Evolutionary conservation across 768 basidiomycete genomes (phyloP), one percentile per base, ranked within the genome.

Genomic region (Symmetrospora coprosmae): DNA sequence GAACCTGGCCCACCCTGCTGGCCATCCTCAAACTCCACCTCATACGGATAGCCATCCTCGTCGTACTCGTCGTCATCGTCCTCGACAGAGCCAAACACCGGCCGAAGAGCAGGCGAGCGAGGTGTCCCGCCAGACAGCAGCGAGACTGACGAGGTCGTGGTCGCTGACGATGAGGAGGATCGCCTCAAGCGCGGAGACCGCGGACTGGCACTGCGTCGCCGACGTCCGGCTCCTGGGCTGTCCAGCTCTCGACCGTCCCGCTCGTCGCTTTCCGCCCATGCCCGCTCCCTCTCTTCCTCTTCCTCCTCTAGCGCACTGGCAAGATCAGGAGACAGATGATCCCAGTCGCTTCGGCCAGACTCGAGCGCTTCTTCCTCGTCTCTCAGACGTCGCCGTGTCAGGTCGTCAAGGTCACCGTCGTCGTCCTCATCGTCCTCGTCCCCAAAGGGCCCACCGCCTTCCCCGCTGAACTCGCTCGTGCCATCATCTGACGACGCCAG

Each of bases 401-500:
- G n/a, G n/a, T n/a, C n/a, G n/a, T n/a, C n/a, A n/a, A n/a, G n/a
- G n/a, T n/a, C n/a, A n/a, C n/a, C n/a, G 4, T 63, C 61, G 21
- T 51, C 37, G 37, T 63, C 62, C 23, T 55, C 41, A 28, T 63
- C 35, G 41, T n/a, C n/a, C n/a, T n/a, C n/a, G n/a, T n/a, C n/a
- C n/a, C n/a, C n/a, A n/a, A n/a, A n/a, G n/a, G n/a, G n/a, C n/a
- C n/a, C n/a, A n/a, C 66, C 39, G 16, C 60, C 65, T 4, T 62
- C 68, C 11, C 60, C 63, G 2, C 47, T 56, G 9, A 39, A 56
- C 23, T 61, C 65, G 11, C 61, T 59, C 2, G n/a, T n/a, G n/a
- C 46, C 60, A 50, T 25, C 45, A 1, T 78, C 78, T 13, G 77
- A 62, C 69, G 66, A 82, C 80, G 61, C 88, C 72, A 50, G 85